Evolutionary conservation across 1,284 basidiomycete genomes (phyloP), one percentile per base, ranked within the genome.

Genomic region (Hymenochaete sp.): DNA sequence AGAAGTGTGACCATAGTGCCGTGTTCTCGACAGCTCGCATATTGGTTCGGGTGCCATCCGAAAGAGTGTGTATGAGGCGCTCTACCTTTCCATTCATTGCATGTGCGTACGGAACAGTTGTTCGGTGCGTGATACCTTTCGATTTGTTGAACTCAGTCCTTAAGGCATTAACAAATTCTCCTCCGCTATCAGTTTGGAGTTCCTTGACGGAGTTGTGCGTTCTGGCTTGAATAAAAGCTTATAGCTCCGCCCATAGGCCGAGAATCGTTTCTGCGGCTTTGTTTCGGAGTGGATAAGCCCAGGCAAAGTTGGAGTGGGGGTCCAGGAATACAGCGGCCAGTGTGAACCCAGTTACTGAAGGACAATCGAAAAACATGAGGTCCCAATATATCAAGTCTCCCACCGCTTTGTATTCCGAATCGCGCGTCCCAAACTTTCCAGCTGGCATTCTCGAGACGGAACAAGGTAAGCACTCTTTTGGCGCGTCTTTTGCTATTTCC

Each of bases 31-130:
- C 8, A 57, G 50, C 14, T 48, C 37, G 11, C 50, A 25, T 16
- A 46, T 44, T 42, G 2, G 54, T 33, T 4, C 41, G 35, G 8
- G 49, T 50, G 1, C 48, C 45, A 13, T 56, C 44, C 1, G 38
- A 31, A 4, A 49, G 38, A 0, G 51, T 54, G 11, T 48, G 39
- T 29, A 51, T 52, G 29, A 41, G 36, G 2, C 50, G 39, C 31
- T 55, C 53, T 2, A 48, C 50, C 1, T 49, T 26, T 8, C 53
- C 52, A 44, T 55, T 55, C 42, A 52, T 50, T 32, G 53, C 40
- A 26, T 52, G 53, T 0, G 37, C 26, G 35, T 53, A 39, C 9
- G 45, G 49, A 33, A 33, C 45, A 38, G 37, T 40, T 1, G 42
- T 11, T n/a, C 21, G 41, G 9, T 48, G 35, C 5, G 11, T 13